Evolutionary conservation across 495 filamentous ascomycete genomes (phyloP).

Genomic region (Lasiosphaeriaceae sp.): DNA sequence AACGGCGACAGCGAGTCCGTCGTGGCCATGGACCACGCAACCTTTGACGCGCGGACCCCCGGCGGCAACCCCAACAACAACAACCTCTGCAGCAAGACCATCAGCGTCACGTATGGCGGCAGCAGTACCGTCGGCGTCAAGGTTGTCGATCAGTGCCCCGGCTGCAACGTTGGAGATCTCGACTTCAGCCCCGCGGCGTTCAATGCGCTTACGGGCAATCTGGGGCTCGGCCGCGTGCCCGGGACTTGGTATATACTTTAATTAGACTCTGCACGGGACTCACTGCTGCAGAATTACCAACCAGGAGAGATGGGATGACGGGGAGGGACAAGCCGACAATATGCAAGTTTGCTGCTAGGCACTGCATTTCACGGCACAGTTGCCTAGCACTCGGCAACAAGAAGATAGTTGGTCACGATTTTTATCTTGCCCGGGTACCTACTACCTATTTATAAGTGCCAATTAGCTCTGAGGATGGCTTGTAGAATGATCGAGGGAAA

Average conservation of each 20-base stretch:
- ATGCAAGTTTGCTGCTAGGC: no score
- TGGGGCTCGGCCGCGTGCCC: conserved; percentile 25
- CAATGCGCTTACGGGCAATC: conserved; percentile 10
- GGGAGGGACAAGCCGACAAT: no score
- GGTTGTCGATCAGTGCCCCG: conserved; percentile 26
- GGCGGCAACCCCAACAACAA: conserved; percentile 34
- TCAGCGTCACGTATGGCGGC: no score
- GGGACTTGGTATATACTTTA: conserved; percentile 35
- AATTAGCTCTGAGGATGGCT: no score
- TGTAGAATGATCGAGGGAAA: no score
- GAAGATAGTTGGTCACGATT: no score
- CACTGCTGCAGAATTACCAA: no score
- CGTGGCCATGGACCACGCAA: conserved; percentile 37
- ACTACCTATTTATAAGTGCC: no score
- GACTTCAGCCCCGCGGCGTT: conserved; percentile 20
- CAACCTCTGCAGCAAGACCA: conserved; percentile 25
- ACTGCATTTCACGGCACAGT: no score
- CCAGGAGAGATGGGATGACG: no score
- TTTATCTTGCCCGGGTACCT: no score
- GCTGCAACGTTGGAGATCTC: conserved; percentile 10
- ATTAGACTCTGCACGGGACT: background rate
- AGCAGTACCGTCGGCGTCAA: conserved; percentile 22
- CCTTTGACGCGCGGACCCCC: conserved; percentile 22
- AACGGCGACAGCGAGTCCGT: conserved; percentile 37
- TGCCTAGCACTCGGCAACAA: no score